Evolutionary conservation across 768 basidiomycete genomes (phyloP).

Genomic region (Pleurotus platypus): DNA sequence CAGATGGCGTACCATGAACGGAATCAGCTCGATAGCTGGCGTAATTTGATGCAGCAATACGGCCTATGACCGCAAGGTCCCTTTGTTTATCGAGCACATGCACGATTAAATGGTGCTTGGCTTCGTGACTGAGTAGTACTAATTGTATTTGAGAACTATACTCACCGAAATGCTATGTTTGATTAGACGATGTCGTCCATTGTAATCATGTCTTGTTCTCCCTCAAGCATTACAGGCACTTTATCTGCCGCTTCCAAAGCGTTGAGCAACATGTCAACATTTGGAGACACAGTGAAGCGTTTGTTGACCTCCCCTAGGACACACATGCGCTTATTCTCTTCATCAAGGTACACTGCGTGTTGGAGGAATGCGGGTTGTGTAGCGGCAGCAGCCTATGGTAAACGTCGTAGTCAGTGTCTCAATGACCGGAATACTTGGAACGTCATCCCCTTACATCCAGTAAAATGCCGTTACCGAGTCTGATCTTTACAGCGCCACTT

Average conservation of each 20-base stretch:
- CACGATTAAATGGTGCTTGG: conserved; percentile 9
- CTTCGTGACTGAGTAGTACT: background rate
- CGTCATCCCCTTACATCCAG: conserved; percentile 60
- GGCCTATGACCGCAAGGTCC: conserved; percentile 8
- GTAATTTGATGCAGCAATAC: conserved; percentile 29
- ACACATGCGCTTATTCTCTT: conserved; percentile 49
- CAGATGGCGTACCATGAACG: conserved; percentile 12
- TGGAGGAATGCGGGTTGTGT: conserved; percentile 87
- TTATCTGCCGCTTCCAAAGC: conserved; percentile 58
- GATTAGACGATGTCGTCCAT: conserved; percentile 39
- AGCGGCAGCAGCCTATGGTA: conserved; percentile 66
- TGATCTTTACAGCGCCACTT: conserved; percentile 85
- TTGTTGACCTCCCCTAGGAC: conserved; percentile 87
- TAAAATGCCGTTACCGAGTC: conserved; percentile 74
- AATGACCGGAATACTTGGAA: conserved; percentile 1
- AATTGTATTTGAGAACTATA: background rate
- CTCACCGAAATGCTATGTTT: no score
- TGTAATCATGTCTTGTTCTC: conserved; percentile 46
- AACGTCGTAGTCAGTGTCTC: background rate
- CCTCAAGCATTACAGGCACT: conserved; percentile 25
- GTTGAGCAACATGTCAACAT: conserved; percentile 69
- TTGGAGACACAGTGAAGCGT: conserved; percentile 80
- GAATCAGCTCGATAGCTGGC: conserved; percentile 37
- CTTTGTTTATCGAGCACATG: background rate
- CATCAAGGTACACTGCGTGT: conserved; percentile 76